Percentiles rank a stretch among this genome's conserved stretches.
Evolutionary conservation across 768 basidiomycete species (phyloP).

Genomic region (Termitomyces sp.): DNA sequence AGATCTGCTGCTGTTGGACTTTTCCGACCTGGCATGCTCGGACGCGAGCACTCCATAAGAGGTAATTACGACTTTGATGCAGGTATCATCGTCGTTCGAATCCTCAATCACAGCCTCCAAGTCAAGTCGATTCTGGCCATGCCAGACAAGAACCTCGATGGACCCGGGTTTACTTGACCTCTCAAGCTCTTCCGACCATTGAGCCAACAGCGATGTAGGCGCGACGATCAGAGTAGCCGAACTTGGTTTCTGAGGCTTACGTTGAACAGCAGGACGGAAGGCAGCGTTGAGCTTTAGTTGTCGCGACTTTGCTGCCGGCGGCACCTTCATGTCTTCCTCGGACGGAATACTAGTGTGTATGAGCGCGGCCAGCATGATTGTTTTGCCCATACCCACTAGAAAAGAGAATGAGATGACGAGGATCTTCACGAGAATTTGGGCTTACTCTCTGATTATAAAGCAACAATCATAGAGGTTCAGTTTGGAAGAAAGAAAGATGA

Average conservation of each 20-base stretch:
- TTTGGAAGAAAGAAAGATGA: neutral
- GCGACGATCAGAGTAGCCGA: slow-evolving; percentile 87
- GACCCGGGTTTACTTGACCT: slow-evolving; percentile 74
- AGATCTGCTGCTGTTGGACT: slow-evolving; percentile 40
- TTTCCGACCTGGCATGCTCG: slow-evolving; percentile 74
- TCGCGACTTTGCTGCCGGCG: slow-evolving; percentile 34
- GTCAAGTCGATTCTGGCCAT: slow-evolving; percentile 82
- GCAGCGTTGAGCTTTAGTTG: slow-evolving; percentile 62
- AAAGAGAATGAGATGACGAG: slow-evolving; percentile 2
- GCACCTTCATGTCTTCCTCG: slow-evolving; percentile 31
- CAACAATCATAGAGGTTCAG: neutral
- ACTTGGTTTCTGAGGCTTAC: slow-evolving; percentile 27
- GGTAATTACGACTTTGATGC: slow-evolving; percentile 80
- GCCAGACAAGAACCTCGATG: slow-evolving; percentile 73
- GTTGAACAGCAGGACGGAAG: slow-evolving; percentile 46
- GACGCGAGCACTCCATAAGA: slow-evolving; percentile 91
- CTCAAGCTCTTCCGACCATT: slow-evolving; percentile 92
- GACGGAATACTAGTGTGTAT: slow-evolving; percentile 72
- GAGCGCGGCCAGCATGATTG: slow-evolving; percentile 88
- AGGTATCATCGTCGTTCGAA: slow-evolving; percentile 44
- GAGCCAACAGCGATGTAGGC: slow-evolving; percentile 85
- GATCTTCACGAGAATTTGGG: neutral
- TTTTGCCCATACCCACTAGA: slow-evolving; percentile 94
- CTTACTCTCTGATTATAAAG: slow-evolving; percentile 18
- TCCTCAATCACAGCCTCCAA: slow-evolving; percentile 55